phyloP scores from a whole-genome alignment of 2,329 filamentous ascomycete species.

The Allantophomopsis lycopodina region DNA sequence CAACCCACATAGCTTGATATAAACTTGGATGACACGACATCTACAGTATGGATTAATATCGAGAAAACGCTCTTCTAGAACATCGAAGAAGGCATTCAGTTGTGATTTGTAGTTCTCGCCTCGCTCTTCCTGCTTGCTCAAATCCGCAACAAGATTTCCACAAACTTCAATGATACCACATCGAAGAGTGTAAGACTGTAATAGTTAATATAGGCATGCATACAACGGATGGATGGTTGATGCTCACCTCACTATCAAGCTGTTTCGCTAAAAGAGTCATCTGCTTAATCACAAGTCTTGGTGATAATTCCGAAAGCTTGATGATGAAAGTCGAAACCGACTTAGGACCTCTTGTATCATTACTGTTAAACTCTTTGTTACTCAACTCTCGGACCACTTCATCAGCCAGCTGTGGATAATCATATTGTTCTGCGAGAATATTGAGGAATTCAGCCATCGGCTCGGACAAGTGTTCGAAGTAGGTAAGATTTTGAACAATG shows the following conservation, averaged over 20 bases:
- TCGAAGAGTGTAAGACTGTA: constrained; percentile 75
- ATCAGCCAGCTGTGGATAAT: constrained; percentile 88
- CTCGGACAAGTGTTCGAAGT: constrained; percentile 97
- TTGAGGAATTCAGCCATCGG: constrained; percentile 98
- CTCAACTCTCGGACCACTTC: constrained; percentile 89
- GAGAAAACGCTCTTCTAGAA: constrained; percentile 88
- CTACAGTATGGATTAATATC: constrained; percentile 96
- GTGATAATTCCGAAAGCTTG: constrained; percentile 83
- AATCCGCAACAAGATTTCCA: constrained; percentile 82
- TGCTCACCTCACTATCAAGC: constrained; percentile 72
- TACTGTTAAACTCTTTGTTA: constrained; percentile 96
- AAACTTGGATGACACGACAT: constrained; percentile 85
- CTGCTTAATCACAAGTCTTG: constrained; percentile 88
- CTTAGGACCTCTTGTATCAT: constrained; percentile 89
- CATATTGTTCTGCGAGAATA: constrained; percentile 92
- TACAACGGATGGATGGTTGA: not conserved
- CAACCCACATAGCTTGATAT: constrained; percentile 82
- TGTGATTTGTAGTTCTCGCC: constrained; percentile 90
- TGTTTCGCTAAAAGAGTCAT: constrained; percentile 93
- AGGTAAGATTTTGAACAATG: constrained; percentile 93
- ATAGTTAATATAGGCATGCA: not conserved
- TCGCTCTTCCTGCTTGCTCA: constrained; percentile 83
- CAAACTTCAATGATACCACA: constrained; percentile 94
- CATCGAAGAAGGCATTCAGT: constrained; percentile 93
- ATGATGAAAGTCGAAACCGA: constrained; percentile 90